Percentiles rank a stretch among this genome's conserved stretches.
phyloP scores from a whole-genome alignment of 202 grass and related monocot species.

The Zizania palustris region DNA sequence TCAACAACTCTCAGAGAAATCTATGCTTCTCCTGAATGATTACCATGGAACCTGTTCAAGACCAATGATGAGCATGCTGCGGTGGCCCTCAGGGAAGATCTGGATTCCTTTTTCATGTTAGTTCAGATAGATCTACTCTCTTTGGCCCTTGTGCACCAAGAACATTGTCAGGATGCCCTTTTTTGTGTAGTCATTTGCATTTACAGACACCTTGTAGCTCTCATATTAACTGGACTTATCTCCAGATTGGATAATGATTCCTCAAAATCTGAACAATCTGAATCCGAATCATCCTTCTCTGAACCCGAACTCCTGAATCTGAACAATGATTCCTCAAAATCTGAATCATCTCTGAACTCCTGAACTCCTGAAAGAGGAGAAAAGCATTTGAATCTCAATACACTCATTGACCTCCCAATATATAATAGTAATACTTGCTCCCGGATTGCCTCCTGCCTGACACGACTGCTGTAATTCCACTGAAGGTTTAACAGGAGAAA shows the following conservation, averaged over 20 bases:
- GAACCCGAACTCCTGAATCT: not conserved
- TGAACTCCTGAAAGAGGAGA: not conserved
- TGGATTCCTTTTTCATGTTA: slow-evolving; percentile 6
- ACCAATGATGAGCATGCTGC: slow-evolving; percentile 9
- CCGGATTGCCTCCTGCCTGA: not conserved
- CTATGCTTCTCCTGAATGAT: not conserved
- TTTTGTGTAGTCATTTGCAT: slow-evolving; percentile 10
- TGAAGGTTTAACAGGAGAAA: not conserved
- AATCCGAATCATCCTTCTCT: not conserved
- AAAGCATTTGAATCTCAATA: not conserved
- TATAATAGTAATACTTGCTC: too few species aligned
- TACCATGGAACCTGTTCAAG: not conserved
- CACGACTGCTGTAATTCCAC: not conserved
- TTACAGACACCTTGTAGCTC: not conserved
- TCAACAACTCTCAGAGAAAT: not conserved
- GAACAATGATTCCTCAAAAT: not conserved
- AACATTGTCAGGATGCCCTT: slow-evolving; percentile 7
- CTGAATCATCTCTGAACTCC: not conserved
- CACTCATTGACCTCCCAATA: not conserved
- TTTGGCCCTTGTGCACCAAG: not conserved
- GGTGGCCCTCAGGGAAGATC: slow-evolving; percentile 3
- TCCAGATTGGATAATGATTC: not conserved
- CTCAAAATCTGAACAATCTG: not conserved
- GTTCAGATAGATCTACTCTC: slow-evolving; percentile 15
- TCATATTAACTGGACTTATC: not conserved